Percentiles rank a stretch among this genome's conserved stretches.
Conservation (phyloP, 164 flowering plant species). For the Berberis thunbergii region DNA sequence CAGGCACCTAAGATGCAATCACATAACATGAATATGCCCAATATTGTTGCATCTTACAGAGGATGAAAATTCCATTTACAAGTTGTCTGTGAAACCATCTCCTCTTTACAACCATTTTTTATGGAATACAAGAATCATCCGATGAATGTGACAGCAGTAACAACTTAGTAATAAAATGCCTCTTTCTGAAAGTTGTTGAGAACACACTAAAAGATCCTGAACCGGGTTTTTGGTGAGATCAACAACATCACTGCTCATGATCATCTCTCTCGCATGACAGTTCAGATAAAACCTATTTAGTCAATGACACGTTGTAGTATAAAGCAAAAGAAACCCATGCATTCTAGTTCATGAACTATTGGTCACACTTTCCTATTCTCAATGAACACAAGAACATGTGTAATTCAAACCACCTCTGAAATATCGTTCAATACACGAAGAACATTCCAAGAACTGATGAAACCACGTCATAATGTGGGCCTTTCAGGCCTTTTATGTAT, state of each 20-base stretch:
- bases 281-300: neutral
- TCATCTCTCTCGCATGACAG: neutral
- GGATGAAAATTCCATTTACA: too few species aligned
- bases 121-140: too few species aligned
- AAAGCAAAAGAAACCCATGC: neutral
- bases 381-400: slow-evolving; percentile 1
- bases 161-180: neutral
- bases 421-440: neutral
- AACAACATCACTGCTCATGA: slow-evolving; percentile 3
- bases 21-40: too few species aligned
- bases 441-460: slow-evolving; percentile 10
- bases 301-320: neutral
- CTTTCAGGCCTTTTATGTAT: slow-evolving; percentile 13
- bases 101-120: too few species aligned
- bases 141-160: neutral
- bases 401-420: neutral
- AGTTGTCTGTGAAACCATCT: too few species aligned
- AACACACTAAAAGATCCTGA: neutral
- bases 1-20: too few species aligned
- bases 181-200: neutral
- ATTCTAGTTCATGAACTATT: too few species aligned
- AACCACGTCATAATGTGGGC: slow-evolving; percentile 7
- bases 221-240: slow-evolving; percentile 20
- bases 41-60: too few species aligned
- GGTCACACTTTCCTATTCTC: too few species aligned